phyloP scores from a whole-genome alignment of 805 yeast genomes.

The Teunomyces barrocoloradensis region DNA sequence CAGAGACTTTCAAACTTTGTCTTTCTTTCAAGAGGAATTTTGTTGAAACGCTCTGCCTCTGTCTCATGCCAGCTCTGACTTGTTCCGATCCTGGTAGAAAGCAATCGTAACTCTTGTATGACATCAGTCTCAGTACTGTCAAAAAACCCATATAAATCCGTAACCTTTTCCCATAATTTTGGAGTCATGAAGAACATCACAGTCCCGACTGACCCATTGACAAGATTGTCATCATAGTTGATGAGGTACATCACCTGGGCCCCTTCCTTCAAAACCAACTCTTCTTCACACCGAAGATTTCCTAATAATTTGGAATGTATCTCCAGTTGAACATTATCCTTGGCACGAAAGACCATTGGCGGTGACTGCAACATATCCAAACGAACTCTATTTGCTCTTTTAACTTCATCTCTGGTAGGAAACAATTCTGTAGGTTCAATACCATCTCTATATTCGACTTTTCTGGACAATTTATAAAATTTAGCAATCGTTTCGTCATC shows the following conservation, averaged over 20 bases:
- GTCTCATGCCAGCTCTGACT: slow-evolving; percentile 15
- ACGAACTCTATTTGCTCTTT: slow-evolving; percentile 57
- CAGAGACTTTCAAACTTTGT: slow-evolving; percentile 20
- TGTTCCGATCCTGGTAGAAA: slow-evolving; percentile 23
- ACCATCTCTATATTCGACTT: slow-evolving; percentile 63
- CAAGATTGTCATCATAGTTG: slow-evolving; percentile 69
- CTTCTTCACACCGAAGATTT: slow-evolving; percentile 68
- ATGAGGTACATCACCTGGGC: slow-evolving; percentile 95
- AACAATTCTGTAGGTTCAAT: slow-evolving; percentile 86
- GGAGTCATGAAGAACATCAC: slow-evolving; percentile 53
- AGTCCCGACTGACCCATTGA: slow-evolving; percentile 88
- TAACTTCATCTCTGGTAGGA: slow-evolving; percentile 85
- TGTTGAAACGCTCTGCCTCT: slow-evolving; percentile 14
- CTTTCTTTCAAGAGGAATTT: slow-evolving; percentile 26
- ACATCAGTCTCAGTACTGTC: slow-evolving; percentile 17
- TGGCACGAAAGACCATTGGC: slow-evolving; percentile 39
- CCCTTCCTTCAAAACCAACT: slow-evolving; percentile 65
- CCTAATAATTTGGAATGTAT: slow-evolving; percentile 40
- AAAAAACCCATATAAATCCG: slow-evolving; percentile 19
- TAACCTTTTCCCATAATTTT: slow-evolving; percentile 21
- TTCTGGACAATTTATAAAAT: slow-evolving; percentile 57
- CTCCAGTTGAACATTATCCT: slow-evolving; percentile 27
- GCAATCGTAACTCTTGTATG: slow-evolving; percentile 21
- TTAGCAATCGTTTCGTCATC: slow-evolving; percentile 44
- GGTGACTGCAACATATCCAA: slow-evolving; percentile 46